Evolutionary conservation across 495 filamentous ascomycete species (phyloP).

Genomic region (Thermochaetoides thermophila): DNA sequence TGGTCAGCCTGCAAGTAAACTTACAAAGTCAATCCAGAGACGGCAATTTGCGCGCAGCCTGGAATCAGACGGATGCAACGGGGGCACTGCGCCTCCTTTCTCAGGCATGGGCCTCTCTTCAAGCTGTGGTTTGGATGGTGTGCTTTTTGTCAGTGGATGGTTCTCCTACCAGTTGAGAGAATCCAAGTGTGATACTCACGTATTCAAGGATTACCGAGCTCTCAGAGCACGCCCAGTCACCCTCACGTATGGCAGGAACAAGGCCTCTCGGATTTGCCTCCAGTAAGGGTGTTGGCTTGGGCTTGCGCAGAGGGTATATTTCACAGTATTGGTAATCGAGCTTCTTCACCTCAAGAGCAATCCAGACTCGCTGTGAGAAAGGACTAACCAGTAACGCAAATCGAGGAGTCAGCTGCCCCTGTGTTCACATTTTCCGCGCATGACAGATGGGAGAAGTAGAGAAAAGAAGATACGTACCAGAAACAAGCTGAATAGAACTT

Average conservation of each 20-base stretch:
- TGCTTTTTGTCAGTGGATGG: neutral
- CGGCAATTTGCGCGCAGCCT: conserved; percentile 63
- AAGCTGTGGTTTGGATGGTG: conserved; percentile 33
- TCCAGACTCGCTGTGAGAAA: conserved; percentile 93
- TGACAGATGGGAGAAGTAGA: too few relatives aligned
- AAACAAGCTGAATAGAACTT: conserved; percentile 86
- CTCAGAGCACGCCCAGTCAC: conserved; percentile 79
- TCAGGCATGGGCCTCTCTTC: too few relatives aligned
- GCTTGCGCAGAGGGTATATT: conserved; percentile 66
- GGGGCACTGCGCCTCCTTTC: too few relatives aligned
- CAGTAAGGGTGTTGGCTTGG: conserved; percentile 56
- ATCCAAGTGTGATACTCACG: conserved; percentile 30
- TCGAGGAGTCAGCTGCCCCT: too few relatives aligned
- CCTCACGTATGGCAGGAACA: conserved; percentile 71
- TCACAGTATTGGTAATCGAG: conserved; percentile 85
- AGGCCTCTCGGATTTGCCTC: conserved; percentile 82
- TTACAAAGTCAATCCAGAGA: conserved; percentile 77
- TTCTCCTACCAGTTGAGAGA: conserved; percentile 1
- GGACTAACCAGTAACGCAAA: conserved; percentile 17
- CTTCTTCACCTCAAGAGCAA: conserved; percentile 76
- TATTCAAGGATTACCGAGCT: conserved; percentile 86
- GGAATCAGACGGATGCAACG: conserved; percentile 54
- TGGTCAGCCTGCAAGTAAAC: conserved; percentile 10
- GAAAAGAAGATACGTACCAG: too few relatives aligned
- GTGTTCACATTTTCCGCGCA: too few relatives aligned